These are phyloP conservation scores for Fusarium sp. DNA, from an alignment of 2,329 filamentous ascomycete species.

Conservation along the genomic window DNA sequence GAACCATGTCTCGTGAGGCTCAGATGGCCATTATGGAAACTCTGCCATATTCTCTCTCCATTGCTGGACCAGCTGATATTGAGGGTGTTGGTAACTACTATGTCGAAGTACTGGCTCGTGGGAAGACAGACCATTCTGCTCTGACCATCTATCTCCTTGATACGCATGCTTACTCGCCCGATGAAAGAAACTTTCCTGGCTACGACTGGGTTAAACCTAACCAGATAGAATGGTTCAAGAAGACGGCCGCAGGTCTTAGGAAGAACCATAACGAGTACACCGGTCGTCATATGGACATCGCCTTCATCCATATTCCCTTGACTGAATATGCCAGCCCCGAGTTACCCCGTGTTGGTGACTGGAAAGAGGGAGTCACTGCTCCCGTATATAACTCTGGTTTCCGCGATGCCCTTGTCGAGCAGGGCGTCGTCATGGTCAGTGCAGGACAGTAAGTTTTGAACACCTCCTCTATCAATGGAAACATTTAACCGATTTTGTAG, in stretches of 20 bases:
- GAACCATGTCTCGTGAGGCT: constrained; percentile 78
- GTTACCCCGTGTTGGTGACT: constrained; percentile 74
- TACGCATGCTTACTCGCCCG: constrained; percentile 90
- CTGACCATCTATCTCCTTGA: constrained; percentile 96
- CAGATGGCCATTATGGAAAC: constrained; percentile 90
- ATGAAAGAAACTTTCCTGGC: constrained; percentile 88
- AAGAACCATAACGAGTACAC: constrained; percentile 86
- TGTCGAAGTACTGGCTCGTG: constrained; percentile 87
- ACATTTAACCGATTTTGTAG: constrained; percentile 52
- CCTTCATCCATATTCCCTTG: constrained; percentile 96
- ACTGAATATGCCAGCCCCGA: constrained; percentile 82
- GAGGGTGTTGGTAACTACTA: constrained; percentile 96
- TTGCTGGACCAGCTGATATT: constrained; percentile 83
- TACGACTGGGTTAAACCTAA: constrained; percentile 98
- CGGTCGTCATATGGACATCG: constrained; percentile 93
- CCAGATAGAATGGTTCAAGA: constrained; percentile 95
- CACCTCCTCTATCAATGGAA: not conserved
- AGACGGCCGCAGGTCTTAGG: constrained; percentile 80
- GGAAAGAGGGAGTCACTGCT: constrained; percentile 87
- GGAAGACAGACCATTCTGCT: constrained; percentile 85
- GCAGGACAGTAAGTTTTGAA: constrained; percentile 83
- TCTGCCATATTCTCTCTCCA: constrained; percentile 90
- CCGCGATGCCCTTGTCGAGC: constrained; percentile 86
- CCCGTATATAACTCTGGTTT: constrained; percentile 94
- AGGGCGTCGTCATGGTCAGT: constrained; percentile 87